phyloP scores from a whole-genome alignment of 371 early-diverging fungal species.

The Thermomucor indicae-seudaticae region DNA sequence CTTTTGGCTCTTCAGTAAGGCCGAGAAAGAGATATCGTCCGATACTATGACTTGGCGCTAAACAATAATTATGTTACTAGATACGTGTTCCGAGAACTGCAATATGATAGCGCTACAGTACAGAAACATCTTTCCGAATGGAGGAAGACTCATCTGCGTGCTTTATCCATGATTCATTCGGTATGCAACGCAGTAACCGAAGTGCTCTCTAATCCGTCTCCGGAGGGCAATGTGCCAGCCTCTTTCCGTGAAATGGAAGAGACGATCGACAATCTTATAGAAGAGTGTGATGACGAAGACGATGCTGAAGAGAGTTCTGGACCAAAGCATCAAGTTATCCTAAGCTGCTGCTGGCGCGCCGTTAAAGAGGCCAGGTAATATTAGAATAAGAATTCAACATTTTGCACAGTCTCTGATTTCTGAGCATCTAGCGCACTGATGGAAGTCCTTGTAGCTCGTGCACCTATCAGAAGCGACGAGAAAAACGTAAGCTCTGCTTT shows the following conservation, averaged over 20 bases:
- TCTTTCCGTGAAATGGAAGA: constrained; percentile 70
- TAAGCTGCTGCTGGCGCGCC: constrained; percentile 91
- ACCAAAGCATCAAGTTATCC: constrained; percentile 79
- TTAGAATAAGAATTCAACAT: background rate
- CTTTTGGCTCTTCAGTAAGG: constrained; percentile 63
- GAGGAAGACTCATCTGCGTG: constrained; percentile 39
- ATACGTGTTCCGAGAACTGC: constrained; percentile 57
- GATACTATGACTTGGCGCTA: no score
- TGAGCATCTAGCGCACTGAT: constrained; percentile 36
- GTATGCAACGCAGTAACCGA: constrained; percentile 62
- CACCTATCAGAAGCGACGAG: constrained; percentile 16
- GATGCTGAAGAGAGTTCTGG: constrained; percentile 20
- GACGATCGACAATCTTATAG: constrained; percentile 58
- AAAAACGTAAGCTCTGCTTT: constrained; percentile 9
- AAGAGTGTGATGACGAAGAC: constrained; percentile 17
- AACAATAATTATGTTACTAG: constrained; percentile 14
- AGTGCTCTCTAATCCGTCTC: constrained; percentile 72
- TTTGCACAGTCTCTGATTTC: background rate
- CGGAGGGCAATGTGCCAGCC: constrained; percentile 80
- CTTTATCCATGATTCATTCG: constrained; percentile 41
- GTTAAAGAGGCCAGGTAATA: constrained; percentile 77
- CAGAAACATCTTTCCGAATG: constrained; percentile 31
- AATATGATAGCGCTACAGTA: constrained; percentile 35
- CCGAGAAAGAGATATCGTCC: no score
- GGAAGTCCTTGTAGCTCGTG: constrained; percentile 33